Conservation (phyloP, 176 grass and related monocot species). For the Tillandsia leiboldiana region DNA sequence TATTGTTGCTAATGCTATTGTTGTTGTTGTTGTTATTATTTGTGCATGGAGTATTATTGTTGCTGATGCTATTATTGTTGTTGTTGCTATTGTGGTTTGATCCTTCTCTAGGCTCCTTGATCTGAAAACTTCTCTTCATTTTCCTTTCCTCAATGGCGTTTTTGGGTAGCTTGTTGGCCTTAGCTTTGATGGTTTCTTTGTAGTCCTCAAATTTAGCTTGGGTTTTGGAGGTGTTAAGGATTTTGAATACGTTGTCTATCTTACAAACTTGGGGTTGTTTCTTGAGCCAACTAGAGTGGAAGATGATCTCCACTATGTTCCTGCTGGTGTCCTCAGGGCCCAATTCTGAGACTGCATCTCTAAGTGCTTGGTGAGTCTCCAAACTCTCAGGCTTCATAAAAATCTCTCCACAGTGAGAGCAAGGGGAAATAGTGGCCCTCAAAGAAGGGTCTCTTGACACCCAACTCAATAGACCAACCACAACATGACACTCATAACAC, state of each 20-base stretch:
- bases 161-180: conserved; percentile 29
- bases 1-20: no score
- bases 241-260: conserved; percentile 75
- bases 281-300: conserved; percentile 96
- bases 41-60: no score
- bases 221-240: conserved; percentile 48
- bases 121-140: no score
- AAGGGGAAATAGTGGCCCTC: conserved; percentile 52
- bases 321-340: conserved; percentile 66
- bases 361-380: conserved; percentile 53
- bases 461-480: conserved; percentile 60
- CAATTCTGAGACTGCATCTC: conserved; percentile 83
- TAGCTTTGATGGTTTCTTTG: conserved; percentile 66
- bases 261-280: conserved; percentile 55
- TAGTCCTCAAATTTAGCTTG: conserved; percentile 72
- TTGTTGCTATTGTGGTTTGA: no score
- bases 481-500: conserved; percentile 93
- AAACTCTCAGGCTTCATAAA: conserved; percentile 65
- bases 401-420: conserved; percentile 78
- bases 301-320: conserved; percentile 97
- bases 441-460: conserved; percentile 33
- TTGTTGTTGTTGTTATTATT: no score
- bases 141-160: neutral
- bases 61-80: no score
- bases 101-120: no score